These are phyloP conservation scores for Albophoma yamanashiensis DNA, from an alignment of 2,329 filamentous ascomycete species.

Conservation along the genomic window DNA sequence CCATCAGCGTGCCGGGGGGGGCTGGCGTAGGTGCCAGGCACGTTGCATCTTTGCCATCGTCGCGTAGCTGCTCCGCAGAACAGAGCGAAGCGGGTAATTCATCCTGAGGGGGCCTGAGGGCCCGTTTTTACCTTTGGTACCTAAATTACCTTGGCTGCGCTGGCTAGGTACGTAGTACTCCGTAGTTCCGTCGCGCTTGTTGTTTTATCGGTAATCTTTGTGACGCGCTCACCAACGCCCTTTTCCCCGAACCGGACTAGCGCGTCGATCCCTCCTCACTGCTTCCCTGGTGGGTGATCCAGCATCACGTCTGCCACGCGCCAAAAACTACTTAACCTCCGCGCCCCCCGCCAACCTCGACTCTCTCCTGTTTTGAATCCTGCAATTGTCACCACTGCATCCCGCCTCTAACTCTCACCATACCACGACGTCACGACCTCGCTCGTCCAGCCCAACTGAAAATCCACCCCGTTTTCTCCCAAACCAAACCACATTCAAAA, in stretches of 20 bases:
- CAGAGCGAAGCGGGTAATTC: neutral
- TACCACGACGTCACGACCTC: neutral
- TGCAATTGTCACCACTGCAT: conserved; percentile 26
- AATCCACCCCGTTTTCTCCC: conserved; percentile 2
- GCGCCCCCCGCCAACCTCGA: conserved; percentile 32
- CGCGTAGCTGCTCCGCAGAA: neutral
- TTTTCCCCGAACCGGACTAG: conserved; percentile 23
- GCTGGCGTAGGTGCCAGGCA: neutral
- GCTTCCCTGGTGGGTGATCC: conserved; percentile 31
- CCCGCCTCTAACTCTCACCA: conserved; percentile 18
- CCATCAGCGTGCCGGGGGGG: neutral
- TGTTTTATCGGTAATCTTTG: conserved; percentile 1
- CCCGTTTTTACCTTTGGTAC: neutral
- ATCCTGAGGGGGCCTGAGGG: neutral
- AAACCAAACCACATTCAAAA: conserved; percentile 53
- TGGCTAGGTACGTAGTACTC: too few relatives aligned
- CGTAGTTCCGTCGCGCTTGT: neutral
- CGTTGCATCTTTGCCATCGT: neutral
- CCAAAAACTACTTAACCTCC: conserved; percentile 48
- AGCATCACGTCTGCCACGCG: conserved; percentile 33
- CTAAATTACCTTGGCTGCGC: too few relatives aligned
- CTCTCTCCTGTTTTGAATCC: conserved; percentile 20
- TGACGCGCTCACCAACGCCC: conserved; percentile 6
- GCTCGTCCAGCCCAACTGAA: neutral
- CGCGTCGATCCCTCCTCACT: conserved; percentile 3